Evolutionary conservation across 148 eudicot genomes (phyloP), one percentile per base, ranked within the genome.

Genomic region (Mesembryanthemum crystallinum): DNA sequence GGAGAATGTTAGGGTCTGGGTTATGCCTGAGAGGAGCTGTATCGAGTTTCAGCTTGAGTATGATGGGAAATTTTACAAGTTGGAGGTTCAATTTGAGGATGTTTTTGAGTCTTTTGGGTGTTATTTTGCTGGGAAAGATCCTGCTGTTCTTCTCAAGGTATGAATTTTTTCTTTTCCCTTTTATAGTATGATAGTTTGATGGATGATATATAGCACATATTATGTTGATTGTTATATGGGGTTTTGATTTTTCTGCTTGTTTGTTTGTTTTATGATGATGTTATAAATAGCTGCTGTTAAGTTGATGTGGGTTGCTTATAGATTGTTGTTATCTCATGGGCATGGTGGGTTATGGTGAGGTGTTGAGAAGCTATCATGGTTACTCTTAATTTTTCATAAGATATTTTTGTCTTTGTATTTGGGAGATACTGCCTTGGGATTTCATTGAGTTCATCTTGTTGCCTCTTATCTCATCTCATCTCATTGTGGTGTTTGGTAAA

Each of bases 141-240:
- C 89, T 84, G 97, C 91, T 42, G 82, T 95, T 80, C 89, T 92
- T 79, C 77, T 92, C 49, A 87, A 90, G 95, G 97, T 89, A 71
- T 61, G n/a, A 43, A 69, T 20, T 58, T 75, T 12, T 21, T 59
- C 8, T 54, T 25, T 23, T 65, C 6, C 52, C n/a, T 52, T 28
- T 43, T 5, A 28, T 51, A 37, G 25, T 8, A 25, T 63, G 2
- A 3, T 9, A 35, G 9, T 8, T 29, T 64, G 27, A 42, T 37
- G 13, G 1, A 0, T 24, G 32, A 3, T 15, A 1, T 27, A 18
- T 20, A 25, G 27, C 20, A 6, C 37, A 17, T 24, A 21, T 49
- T 23, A 45, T 47, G 21, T 63, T n/a, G 29, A 39, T 23, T 21
- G 39, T 37, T 23, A 33, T 57, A 30, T 28, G 17, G 39, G 13